A percentile compares a stretch with the other conserved stretches of the same genome.
phyloP scores from a whole-genome alignment of 768 basidiomycete genomes.

The Lentinula lateritia region DNA sequence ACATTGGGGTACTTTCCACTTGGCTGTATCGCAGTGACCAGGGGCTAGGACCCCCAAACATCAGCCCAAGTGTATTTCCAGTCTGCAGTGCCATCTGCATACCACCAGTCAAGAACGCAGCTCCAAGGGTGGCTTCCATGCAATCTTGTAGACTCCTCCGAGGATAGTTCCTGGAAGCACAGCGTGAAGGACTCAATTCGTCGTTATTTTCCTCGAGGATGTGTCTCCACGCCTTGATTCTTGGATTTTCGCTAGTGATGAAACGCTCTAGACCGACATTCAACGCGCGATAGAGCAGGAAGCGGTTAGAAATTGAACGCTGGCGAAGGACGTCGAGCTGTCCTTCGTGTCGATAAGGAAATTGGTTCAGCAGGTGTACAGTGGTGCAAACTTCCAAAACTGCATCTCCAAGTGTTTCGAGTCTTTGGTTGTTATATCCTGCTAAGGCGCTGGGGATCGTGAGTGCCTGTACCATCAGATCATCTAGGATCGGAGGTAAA shows the following conservation, averaged over 20 bases:
- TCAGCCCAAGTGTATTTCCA: slow-evolving; percentile 61
- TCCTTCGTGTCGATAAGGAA: slow-evolving; percentile 77
- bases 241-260: slow-evolving; percentile 54
- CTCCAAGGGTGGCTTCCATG: slow-evolving; percentile 83
- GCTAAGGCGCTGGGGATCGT: slow-evolving; percentile 63
- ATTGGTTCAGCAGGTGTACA: slow-evolving; percentile 72
- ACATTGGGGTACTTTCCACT: slow-evolving; percentile 24
- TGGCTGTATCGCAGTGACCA: slow-evolving; percentile 59
- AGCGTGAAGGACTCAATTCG: slow-evolving; percentile 24
- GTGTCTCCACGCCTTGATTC: slow-evolving; percentile 55
- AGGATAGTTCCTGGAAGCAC: slow-evolving; percentile 44
- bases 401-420: slow-evolving; percentile 85
- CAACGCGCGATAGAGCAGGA: slow-evolving; percentile 61
- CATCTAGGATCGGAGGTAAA: slow-evolving; percentile 53
- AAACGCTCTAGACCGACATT: slow-evolving; percentile 58
- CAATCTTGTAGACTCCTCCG: slow-evolving; percentile 79
- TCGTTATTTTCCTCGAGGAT: slow-evolving; percentile 29
- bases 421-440: slow-evolving; percentile 74
- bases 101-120: slow-evolving; percentile 68
- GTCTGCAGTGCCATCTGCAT: slow-evolving; percentile 60
- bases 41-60: slow-evolving; percentile 64
- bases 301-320: slow-evolving; percentile 64
- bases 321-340: slow-evolving; percentile 66
- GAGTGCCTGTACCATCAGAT: slow-evolving; percentile 65
- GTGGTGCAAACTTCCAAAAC: slow-evolving; percentile 74